Percentiles rank a stretch among this genome's conserved stretches.
These are phyloP conservation scores for Gamsiella multidivaricata DNA, from an alignment of 192 early-diverging fungal genomes.

Conservation along the genomic window DNA sequence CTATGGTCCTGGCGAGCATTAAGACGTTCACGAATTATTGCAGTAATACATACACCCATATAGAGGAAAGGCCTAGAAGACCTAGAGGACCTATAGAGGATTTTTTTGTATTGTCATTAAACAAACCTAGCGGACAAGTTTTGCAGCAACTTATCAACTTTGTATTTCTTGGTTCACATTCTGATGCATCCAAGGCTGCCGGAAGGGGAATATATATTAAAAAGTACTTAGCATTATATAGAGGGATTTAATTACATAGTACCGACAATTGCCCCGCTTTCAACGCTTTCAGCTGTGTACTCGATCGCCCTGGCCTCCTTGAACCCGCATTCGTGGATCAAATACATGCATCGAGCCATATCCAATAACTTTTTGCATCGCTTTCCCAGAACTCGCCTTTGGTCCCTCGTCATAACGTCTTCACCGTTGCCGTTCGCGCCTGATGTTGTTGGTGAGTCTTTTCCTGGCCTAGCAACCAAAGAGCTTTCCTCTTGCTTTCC, in stretches of 20 bases:
- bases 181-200: no score
- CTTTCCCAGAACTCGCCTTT: constrained; percentile 42
- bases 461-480: constrained; percentile 42
- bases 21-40: neutral
- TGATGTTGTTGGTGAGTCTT: constrained; percentile 16
- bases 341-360: constrained; percentile 42
- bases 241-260: constrained; percentile 41
- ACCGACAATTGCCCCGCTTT: constrained; percentile 45
- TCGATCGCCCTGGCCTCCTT: constrained; percentile 38
- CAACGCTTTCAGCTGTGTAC: constrained; percentile 45
- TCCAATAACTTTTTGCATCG: constrained; percentile 48
- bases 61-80: no score
- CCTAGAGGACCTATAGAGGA: no score
- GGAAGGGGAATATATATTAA: no score
- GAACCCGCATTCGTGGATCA: constrained; percentile 48
- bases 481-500: constrained; percentile 42
- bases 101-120: no score
- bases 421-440: neutral
- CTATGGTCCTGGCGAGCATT: constrained; percentile 5
- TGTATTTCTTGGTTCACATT: no score
- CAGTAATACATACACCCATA: no score
- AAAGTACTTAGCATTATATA: neutral
- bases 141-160: no score
- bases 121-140: no score
- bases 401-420: constrained; percentile 22